These are phyloP conservation scores for Graphilbum ipis-grandicollis DNA, from an alignment of 2,329 filamentous ascomycete genomes.

Conservation along the genomic window DNA sequence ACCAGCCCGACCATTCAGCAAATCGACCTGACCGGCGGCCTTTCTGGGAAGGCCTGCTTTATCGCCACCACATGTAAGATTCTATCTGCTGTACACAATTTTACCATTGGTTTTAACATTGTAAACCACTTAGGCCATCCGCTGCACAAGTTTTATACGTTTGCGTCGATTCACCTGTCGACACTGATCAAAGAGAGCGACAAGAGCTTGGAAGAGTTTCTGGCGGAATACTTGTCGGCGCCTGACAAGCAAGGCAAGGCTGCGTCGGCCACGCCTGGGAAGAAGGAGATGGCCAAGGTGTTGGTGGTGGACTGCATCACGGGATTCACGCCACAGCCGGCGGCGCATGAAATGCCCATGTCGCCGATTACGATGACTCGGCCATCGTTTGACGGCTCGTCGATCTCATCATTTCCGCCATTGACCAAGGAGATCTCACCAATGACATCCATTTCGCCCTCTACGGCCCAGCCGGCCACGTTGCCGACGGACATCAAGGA, in stretches of 20 bases:
- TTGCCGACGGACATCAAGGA: neutral
- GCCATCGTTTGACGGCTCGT: conserved; percentile 7
- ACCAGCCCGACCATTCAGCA: conserved; percentile 42
- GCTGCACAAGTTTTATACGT: conserved; percentile 44
- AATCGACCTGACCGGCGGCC: conserved; percentile 27
- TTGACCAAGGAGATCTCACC: conserved; percentile 9
- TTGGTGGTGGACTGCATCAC: conserved; percentile 49
- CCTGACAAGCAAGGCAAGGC: conserved; percentile 12
- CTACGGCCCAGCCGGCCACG: neutral
- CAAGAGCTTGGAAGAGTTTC: conserved; percentile 28
- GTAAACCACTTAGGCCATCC: conserved; percentile 43
- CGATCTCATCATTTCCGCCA: conserved; percentile 6
- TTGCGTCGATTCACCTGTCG: conserved; percentile 39
- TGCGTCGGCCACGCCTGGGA: neutral
- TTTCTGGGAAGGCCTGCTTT: conserved; percentile 24
- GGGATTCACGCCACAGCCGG: conserved; percentile 25
- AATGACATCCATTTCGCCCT: conserved; percentile 3
- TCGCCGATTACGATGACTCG: conserved; percentile 27
- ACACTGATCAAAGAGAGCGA: conserved; percentile 32
- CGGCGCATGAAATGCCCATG: conserved; percentile 26
- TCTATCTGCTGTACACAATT: too few species aligned
- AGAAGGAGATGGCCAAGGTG: conserved; percentile 17
- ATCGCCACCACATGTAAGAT: conserved; percentile 33
- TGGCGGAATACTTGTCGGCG: conserved; percentile 17
- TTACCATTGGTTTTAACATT: too few species aligned